These are phyloP conservation scores for Diaporthe batatas DNA, from an alignment of 2,329 filamentous ascomycete species.

Conservation along the genomic window DNA sequence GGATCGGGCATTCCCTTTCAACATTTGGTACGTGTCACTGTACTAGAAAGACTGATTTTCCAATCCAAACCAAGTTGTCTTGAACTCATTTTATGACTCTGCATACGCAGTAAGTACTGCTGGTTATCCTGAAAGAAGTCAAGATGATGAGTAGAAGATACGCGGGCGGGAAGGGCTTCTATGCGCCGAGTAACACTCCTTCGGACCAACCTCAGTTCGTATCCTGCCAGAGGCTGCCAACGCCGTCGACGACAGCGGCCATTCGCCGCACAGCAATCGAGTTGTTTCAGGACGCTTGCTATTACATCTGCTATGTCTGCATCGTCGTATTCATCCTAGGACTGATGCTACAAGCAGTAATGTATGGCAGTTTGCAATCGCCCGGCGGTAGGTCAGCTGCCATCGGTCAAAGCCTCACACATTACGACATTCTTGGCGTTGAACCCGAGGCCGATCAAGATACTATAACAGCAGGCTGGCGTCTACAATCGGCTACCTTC, in stretches of 20 bases:
- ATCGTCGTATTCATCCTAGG: background rate
- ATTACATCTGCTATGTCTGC: no score
- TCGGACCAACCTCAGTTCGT: background rate
- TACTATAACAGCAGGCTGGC: background rate
- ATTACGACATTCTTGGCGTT: background rate
- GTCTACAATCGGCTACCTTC: no score
- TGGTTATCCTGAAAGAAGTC: background rate
- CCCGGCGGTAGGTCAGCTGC: background rate
- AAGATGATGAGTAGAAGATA: background rate
- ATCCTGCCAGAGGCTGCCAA: background rate
- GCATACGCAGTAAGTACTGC: background rate
- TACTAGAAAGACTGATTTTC: no score
- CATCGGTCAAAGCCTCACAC: background rate
- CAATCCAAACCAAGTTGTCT: background rate
- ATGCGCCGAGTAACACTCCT: background rate
- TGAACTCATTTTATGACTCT: background rate
- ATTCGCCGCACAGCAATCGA: background rate
- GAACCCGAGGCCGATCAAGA: background rate
- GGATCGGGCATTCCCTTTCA: background rate
- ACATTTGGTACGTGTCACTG: background rate
- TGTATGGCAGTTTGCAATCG: background rate
- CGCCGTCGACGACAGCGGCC: no score
- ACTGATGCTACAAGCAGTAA: background rate
- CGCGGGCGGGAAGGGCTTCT: background rate
- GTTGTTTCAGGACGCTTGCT: no score